These are phyloP conservation scores for Cladosporium sp. DNA, from an alignment of 2,329 filamentous ascomycete species.

Conservation along the genomic window DNA sequence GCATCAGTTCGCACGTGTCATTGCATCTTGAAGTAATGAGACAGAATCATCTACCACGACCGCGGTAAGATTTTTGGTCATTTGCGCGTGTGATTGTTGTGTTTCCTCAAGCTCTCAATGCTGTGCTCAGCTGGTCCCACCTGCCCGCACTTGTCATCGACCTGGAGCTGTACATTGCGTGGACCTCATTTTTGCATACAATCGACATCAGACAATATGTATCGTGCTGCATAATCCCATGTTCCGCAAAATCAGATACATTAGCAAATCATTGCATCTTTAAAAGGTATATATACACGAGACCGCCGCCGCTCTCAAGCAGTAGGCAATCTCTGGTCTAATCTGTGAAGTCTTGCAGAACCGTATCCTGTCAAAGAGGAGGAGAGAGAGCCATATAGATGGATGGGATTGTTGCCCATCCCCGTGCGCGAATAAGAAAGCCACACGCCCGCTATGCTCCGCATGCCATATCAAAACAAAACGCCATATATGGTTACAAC, in stretches of 20 bases:
- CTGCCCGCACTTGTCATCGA: background rate
- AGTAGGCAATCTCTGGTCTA: conserved; percentile 13
- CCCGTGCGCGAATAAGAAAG: conserved; percentile 16
- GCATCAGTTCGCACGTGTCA: background rate
- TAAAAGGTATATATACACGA: conserved; percentile 18
- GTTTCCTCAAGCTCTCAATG: conserved; percentile 2
- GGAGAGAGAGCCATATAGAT: conserved; percentile 10
- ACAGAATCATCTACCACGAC: background rate
- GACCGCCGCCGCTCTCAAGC: background rate
- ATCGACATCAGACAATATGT: background rate
- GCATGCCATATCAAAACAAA: conserved; percentile 19
- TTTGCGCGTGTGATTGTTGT: background rate
- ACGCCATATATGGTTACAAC: conserved; percentile 7
- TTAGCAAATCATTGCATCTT: conserved; percentile 14
- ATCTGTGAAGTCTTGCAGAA: conserved; percentile 12
- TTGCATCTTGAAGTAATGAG: background rate
- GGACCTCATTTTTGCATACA: background rate
- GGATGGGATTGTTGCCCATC: conserved; percentile 9
- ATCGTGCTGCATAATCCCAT: background rate
- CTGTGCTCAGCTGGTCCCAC: background rate
- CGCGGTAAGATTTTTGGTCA: background rate
- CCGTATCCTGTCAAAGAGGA: conserved; percentile 17
- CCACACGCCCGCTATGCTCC: conserved; percentile 18
- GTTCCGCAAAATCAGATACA: background rate
- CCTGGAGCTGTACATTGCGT: background rate